phyloP scores from a whole-genome alignment of 78 protist genomes.

The Salpingoeca rosetta region DNA sequence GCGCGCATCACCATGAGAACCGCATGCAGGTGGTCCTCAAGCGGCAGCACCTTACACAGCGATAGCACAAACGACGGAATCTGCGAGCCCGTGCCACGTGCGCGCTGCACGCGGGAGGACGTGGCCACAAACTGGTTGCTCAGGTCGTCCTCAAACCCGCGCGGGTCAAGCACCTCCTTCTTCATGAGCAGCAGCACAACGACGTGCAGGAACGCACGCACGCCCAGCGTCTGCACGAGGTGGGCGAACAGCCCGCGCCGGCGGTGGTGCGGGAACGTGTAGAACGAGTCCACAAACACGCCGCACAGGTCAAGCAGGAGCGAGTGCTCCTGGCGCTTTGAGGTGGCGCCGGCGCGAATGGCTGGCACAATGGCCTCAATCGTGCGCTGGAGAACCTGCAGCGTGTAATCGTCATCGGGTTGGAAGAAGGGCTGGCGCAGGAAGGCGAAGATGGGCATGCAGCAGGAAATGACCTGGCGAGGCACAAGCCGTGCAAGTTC shows the following conservation, averaged over 20 bases:
- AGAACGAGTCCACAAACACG: constrained; percentile 25
- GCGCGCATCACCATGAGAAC: neutral
- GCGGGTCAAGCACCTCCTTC: too few species aligned
- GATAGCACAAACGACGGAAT: neutral
- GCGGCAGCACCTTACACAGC: neutral
- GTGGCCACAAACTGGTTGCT: too few species aligned
- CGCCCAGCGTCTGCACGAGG: neutral
- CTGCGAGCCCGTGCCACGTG: neutral
- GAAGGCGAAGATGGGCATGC: constrained; percentile 35
- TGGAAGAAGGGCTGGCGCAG: constrained; percentile 31
- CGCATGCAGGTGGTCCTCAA: neutral
- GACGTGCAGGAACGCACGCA: neutral
- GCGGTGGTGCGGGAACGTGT: constrained; percentile 36
- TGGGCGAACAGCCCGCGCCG: constrained; percentile 26
- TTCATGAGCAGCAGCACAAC: neutral
- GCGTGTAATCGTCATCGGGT: constrained; percentile 30
- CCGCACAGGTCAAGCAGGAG: neutral
- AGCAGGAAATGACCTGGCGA: constrained; percentile 11
- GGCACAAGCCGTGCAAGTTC: constrained; percentile 10
- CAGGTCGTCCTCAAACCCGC: too few species aligned
- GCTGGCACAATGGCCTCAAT: constrained; percentile 17
- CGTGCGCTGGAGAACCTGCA: constrained; percentile 14
- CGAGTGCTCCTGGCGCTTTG: neutral
- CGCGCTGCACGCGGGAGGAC: neutral
- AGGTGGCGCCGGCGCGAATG: neutral